Evolutionary conservation across 2,329 filamentous ascomycete genomes (phyloP).

Genomic region (Colletotrichum spinosum): DNA sequence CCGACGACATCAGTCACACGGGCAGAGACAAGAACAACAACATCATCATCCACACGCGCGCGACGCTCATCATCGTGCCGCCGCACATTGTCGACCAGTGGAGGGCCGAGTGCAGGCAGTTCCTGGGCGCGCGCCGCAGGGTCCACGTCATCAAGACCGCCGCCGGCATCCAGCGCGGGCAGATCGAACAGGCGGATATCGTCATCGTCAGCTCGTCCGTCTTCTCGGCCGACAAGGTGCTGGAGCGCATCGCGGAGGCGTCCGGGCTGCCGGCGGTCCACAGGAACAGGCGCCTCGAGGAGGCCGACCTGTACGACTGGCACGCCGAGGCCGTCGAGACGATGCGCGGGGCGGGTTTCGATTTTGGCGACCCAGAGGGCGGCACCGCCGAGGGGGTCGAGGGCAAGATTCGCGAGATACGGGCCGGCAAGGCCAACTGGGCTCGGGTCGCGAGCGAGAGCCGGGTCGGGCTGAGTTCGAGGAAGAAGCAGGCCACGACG

Average conservation of each 20-base stretch:
- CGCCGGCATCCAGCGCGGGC: slow-evolving; percentile 13
- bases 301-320: slow-evolving; percentile 12
- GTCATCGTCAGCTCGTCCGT: slow-evolving; percentile 48
- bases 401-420: not conserved
- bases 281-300: not conserved
- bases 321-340: slow-evolving; percentile 18
- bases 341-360: slow-evolving; percentile 9
- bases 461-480: slow-evolving; percentile 26
- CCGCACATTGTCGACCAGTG: slow-evolving; percentile 55
- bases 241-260: slow-evolving; percentile 31
- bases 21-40: accelerated
- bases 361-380: not conserved
- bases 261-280: slow-evolving; percentile 19
- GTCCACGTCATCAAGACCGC: slow-evolving; percentile 43
- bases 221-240: slow-evolving; percentile 10
- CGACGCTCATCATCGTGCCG: slow-evolving; percentile 54
- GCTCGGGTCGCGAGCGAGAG: not conserved
- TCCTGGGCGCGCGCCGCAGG: slow-evolving; percentile 41
- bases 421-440: not conserved
- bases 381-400: slow-evolving; percentile 4
- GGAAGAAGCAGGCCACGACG: slow-evolving; percentile 21
- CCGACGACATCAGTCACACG: not conserved
- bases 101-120: slow-evolving; percentile 47
- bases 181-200: slow-evolving; percentile 48
- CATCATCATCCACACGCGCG: slow-evolving; percentile 42